These are phyloP conservation scores for Scenedesmus sp. DNA, from an alignment of 163 green algal species.

Conservation along the genomic window DNA sequence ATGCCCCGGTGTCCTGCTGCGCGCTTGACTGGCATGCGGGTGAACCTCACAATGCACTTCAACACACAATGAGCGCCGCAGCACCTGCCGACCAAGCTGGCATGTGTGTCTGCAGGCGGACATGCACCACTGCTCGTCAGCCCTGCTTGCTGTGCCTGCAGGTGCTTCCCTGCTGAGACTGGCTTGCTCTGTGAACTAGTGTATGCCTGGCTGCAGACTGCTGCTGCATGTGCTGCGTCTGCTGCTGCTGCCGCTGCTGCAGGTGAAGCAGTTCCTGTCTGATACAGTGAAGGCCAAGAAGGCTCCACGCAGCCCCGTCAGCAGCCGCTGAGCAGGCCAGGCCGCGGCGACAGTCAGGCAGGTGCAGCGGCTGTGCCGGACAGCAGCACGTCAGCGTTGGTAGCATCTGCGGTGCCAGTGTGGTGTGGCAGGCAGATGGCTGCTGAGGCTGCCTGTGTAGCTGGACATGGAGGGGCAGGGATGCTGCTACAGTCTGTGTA, in stretches of 20 bases:
- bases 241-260: conserved; percentile 27
- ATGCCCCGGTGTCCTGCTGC: too few relatives aligned
- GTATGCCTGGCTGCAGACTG: conserved; percentile 1
- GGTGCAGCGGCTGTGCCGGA: not conserved
- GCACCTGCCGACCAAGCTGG: too few relatives aligned
- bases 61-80: too few relatives aligned
- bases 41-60: too few relatives aligned
- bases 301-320: conserved; percentile 24
- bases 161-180: too few relatives aligned
- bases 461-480: not conserved
- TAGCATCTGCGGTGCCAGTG: not conserved
- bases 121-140: too few relatives aligned
- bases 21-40: too few relatives aligned
- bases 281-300: conserved; percentile 56
- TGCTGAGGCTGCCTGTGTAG: not conserved
- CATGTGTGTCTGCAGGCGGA: too few relatives aligned
- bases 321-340: not conserved
- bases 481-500: not conserved
- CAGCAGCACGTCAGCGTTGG: not conserved
- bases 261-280: conserved; percentile 59
- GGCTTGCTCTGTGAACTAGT: too few relatives aligned
- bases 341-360: not conserved
- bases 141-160: too few relatives aligned
- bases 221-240: not conserved
- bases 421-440: not conserved